Percentiles rank a stretch among this genome's conserved stretches.
Conservation (phyloP, 1,139 yeast genomes). For the Debaryomyces coudertii region DNA sequence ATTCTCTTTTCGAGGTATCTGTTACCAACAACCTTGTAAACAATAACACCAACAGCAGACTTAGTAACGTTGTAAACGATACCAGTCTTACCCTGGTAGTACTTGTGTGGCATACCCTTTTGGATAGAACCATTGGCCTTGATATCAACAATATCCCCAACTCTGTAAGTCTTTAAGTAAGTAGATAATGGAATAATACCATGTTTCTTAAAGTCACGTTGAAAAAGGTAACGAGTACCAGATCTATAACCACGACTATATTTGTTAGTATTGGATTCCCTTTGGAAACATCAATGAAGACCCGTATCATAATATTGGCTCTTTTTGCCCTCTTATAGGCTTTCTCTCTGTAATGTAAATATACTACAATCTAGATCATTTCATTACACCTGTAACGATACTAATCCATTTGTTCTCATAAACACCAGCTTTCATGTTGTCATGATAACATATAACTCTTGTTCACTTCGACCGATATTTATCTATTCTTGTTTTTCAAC, state of each 20-base stretch:
- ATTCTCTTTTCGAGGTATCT: conserved; percentile 99
- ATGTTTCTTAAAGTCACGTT: conserved; percentile 99
- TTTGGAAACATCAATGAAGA: not conserved
- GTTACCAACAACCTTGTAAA: conserved; percentile 98
- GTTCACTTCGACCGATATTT: too few species aligned
- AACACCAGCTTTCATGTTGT: too few species aligned
- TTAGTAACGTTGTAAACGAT: conserved; percentile 98
- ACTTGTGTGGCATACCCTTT: conserved; percentile 99
- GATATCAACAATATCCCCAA: conserved; percentile 99
- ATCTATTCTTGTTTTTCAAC: too few species aligned
- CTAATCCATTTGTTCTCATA: too few species aligned
- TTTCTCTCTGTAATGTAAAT: not conserved
- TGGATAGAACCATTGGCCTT: conserved; percentile 99
- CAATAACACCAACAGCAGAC: conserved; percentile 96
- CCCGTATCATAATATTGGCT: not conserved
- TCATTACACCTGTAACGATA: too few species aligned
- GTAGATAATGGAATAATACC: conserved; percentile 94
- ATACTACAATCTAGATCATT: not conserved
- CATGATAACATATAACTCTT: too few species aligned
- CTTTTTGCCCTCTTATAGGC: too few species aligned
- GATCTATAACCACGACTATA: conserved; percentile 95
- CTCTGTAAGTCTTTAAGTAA: conserved; percentile 96
- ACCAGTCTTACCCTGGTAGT: conserved; percentile 99
- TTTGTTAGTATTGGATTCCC: conserved; percentile 12
- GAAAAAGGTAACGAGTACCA: conserved; percentile 99